A percentile compares a stretch with the other conserved stretches of the same genome.
These are phyloP conservation scores for Saitozyma podzolica DNA, from an alignment of 768 basidiomycete genomes.

Conservation along the genomic window DNA sequence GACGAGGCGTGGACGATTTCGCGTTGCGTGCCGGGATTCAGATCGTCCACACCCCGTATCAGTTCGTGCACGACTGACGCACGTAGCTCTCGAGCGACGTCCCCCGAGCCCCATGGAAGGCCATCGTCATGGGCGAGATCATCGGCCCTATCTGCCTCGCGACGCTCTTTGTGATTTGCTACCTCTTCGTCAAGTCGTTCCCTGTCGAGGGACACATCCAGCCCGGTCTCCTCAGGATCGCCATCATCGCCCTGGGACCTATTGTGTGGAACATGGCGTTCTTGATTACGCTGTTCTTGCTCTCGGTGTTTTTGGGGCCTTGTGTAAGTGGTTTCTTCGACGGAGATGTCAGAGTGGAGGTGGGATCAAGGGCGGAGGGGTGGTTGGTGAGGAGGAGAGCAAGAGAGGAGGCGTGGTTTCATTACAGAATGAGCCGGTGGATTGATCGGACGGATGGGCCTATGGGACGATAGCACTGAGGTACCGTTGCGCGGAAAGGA, in stretches of 20 bases:
- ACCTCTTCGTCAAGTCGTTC: slow-evolving; percentile 63
- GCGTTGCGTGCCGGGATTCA: too few relatives aligned
- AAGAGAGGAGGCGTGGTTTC: too few relatives aligned
- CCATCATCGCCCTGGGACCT: slow-evolving; percentile 87
- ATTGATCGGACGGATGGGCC: too few relatives aligned
- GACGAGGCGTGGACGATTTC: too few relatives aligned
- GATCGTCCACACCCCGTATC: not conserved
- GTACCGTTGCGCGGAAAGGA: too few relatives aligned
- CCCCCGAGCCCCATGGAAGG: slow-evolving; percentile 88
- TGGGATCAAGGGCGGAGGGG: too few relatives aligned
- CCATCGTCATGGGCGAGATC: slow-evolving; percentile 83
- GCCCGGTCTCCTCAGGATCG: slow-evolving; percentile 87
- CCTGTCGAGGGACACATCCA: slow-evolving; percentile 60
- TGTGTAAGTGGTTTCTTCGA: slow-evolving; percentile 54
- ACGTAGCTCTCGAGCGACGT: slow-evolving; percentile 76
- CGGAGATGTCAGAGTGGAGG: too few relatives aligned
- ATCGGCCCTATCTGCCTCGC: slow-evolving; percentile 84
- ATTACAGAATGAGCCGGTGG: too few relatives aligned
- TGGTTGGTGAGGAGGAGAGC: too few relatives aligned
- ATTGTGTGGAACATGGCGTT: slow-evolving; percentile 93
- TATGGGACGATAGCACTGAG: too few relatives aligned
- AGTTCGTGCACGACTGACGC: not conserved
- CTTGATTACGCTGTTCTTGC: slow-evolving; percentile 79
- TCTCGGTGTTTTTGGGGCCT: slow-evolving; percentile 92
- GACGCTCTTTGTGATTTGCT: slow-evolving; percentile 77